phyloP scores from a whole-genome alignment of 139 green algal species.

The Volvox africanus region DNA sequence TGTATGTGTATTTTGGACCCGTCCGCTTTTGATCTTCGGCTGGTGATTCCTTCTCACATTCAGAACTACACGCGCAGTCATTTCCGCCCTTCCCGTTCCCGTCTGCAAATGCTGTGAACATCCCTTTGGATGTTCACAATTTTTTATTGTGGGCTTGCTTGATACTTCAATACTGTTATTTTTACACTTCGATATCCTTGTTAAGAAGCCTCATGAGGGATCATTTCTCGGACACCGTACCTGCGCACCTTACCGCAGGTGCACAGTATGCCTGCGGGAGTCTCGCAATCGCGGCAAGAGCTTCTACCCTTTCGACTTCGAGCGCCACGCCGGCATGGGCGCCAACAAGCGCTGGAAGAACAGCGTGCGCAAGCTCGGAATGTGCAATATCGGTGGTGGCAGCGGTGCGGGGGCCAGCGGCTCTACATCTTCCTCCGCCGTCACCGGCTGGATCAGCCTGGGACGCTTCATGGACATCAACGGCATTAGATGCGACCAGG shows the following conservation, averaged over 20 bases:
- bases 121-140: neutral
- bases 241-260: neutral
- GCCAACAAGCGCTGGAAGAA: constrained; percentile 26
- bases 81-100: too few relatives aligned
- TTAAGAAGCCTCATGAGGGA: neutral
- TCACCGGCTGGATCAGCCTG: neutral
- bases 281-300: neutral
- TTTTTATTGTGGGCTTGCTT: too few relatives aligned
- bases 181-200: neutral
- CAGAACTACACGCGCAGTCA: too few relatives aligned
- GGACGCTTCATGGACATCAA: constrained; percentile 25
- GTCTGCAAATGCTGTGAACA: neutral
- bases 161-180: too few relatives aligned
- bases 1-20: too few relatives aligned
- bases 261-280: neutral
- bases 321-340: constrained; percentile 20
- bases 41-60: too few relatives aligned
- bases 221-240: neutral
- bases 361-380: constrained; percentile 12
- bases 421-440: neutral
- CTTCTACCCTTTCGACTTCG: constrained; percentile 28
- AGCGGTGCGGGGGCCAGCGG: neutral
- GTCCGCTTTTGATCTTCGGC: too few relatives aligned
- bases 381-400: too few relatives aligned
- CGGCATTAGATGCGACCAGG: neutral